Conservation (phyloP, 2,329 filamentous ascomycete genomes). For the Fusarium chlamydosporum region DNA sequence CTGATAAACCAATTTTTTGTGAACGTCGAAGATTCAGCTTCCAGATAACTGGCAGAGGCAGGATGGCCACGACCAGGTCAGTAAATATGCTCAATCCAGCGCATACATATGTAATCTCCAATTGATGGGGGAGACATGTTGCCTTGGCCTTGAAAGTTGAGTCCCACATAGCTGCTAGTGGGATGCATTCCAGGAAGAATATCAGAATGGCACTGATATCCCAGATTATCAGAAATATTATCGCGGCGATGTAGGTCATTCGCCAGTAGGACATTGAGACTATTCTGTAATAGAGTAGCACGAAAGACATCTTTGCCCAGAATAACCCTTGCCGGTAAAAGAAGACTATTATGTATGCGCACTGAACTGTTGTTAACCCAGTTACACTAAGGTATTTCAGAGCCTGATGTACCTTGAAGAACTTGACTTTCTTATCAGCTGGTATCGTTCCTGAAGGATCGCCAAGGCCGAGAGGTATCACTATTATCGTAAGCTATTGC, state of each 20-base stretch:
- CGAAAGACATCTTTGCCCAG: slow-evolving; percentile 35
- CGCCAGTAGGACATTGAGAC: slow-evolving; percentile 28
- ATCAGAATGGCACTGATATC: slow-evolving; percentile 3
- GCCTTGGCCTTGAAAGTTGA: neutral
- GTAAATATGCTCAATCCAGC: slow-evolving; percentile 31
- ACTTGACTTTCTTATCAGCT: neutral
- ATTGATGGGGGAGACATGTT: slow-evolving; percentile 2
- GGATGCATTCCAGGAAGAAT: slow-evolving; percentile 27
- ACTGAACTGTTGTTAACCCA: slow-evolving; percentile 7
- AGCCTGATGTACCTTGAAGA: slow-evolving; percentile 16
- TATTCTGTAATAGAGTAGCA: slow-evolving; percentile 40
- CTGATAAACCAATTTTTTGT: slow-evolving; percentile 32
- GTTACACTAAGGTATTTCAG: rapidly evolving
- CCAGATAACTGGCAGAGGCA: slow-evolving; percentile 38
- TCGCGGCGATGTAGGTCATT: neutral
- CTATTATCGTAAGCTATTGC: slow-evolving; percentile 17
- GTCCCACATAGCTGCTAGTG: slow-evolving; percentile 29
- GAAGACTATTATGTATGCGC: slow-evolving; percentile 26
- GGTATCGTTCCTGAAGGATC: slow-evolving; percentile 19
- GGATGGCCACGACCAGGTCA: slow-evolving; percentile 30
- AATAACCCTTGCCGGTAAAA: slow-evolving; percentile 24
- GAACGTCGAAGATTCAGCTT: slow-evolving; percentile 18
- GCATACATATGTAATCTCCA: slow-evolving; percentile 7
- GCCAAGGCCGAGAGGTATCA: slow-evolving; percentile 33
- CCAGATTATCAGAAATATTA: slow-evolving; percentile 26